These are phyloP conservation scores for Candida orba DNA, from an alignment of 805 yeast genomes.

Conservation along the genomic window DNA sequence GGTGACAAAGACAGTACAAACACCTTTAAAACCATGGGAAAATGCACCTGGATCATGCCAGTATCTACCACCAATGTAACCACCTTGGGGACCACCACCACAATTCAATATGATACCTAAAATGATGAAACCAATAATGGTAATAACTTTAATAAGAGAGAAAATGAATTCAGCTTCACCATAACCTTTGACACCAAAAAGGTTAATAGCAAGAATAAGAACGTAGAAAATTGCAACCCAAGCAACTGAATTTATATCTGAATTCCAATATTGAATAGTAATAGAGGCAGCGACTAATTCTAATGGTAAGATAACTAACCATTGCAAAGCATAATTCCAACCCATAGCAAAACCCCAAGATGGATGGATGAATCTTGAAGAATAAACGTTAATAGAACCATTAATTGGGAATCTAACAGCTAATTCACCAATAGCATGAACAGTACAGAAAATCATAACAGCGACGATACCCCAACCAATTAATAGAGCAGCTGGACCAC, in stretches of 20 bases:
- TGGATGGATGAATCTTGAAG: constrained; percentile 48
- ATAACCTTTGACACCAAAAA: constrained; percentile 47
- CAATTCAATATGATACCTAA: constrained; percentile 49
- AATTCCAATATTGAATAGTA: constrained; percentile 44
- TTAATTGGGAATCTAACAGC: constrained; percentile 58
- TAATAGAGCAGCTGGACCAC: constrained; percentile 48
- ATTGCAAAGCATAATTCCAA: constrained; percentile 47
- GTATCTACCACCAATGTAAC: constrained; percentile 35
- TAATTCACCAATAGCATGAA: constrained; percentile 52
- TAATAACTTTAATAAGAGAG: constrained; percentile 63
- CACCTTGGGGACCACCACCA: constrained; percentile 51
- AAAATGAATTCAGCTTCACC: constrained; percentile 49
- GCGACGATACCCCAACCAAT: constrained; percentile 44
- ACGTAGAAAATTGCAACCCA: constrained; percentile 44
- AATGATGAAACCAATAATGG: constrained; percentile 55
- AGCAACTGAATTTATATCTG: constrained; percentile 36
- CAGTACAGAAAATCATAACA: constrained; percentile 40
- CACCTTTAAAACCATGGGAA: constrained; percentile 60
- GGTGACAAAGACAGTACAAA: constrained; percentile 43
- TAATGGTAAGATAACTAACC: constrained; percentile 42
- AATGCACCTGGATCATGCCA: constrained; percentile 52
- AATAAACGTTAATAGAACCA: constrained; percentile 55
- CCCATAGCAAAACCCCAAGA: constrained; percentile 59
- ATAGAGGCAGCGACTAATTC: constrained; percentile 49
- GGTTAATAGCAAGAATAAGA: constrained; percentile 37